Evolutionary conservation across 345 rosid species (phyloP), one percentile per base, ranked within the genome.

Genomic region (Punica granatum): DNA sequence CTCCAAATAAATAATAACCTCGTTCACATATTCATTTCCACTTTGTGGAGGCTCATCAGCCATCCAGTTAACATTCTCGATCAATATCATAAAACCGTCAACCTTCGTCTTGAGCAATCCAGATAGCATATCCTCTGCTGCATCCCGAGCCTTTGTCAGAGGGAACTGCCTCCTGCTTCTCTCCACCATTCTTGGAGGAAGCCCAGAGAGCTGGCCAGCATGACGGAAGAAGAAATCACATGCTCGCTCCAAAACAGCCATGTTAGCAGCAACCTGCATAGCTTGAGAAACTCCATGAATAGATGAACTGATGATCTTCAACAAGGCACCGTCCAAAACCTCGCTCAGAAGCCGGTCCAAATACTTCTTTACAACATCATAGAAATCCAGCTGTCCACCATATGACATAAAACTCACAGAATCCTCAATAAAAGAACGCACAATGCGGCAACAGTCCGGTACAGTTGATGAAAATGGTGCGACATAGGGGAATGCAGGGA

Each of bases 31-130:
- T 71, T 94, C 99, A 59, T 94, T 94, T 41, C 99, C 97, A 63
- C 79, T 85, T 73, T 83, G 88, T 34, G 79, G 75, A 53, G 84
- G 78, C 51, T 91, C 96, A 58, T 94, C 99, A n/a, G 88, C 79
- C 89, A 81, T 85, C 99, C 99, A 94, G 63, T 89, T 94, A 61
- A 94, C 98, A 59, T 94, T 94, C 84, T 94, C 99, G 19, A 94
- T 82, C 79, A 94, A 73, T 7, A 81, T 69, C 96, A 89, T 85
- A 81, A 91, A 94, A n/a, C 98, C 92, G 64, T 89, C 95, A 51
- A 86, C 92, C 86, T 94, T 91, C 62, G 71, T 75, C 73, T 91
- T 94, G 48, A 94, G 97, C 86, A 94, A 59, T 65, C 99, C 96
- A 32, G 96, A 94, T 28, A 94, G 86, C 74, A 82, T 88, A 26